Evolutionary conservation across 1,139 yeast species (phyloP).

Genomic region (Pichia kudriavzevii): DNA sequence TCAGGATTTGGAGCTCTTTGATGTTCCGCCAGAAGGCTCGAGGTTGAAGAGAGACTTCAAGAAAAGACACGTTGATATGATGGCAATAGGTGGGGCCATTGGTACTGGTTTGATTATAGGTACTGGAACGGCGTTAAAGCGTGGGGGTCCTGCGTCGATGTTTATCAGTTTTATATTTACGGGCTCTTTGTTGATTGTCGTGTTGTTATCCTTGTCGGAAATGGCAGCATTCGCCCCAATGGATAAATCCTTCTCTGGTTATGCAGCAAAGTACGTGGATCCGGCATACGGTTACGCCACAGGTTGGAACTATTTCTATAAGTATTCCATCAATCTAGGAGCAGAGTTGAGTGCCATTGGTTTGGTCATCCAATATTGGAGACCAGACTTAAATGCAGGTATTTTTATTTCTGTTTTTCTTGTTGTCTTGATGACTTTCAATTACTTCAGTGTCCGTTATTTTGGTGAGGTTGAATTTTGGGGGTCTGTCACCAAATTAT

Average conservation of each 20-base stretch:
- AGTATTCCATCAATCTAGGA: constrained; percentile 59
- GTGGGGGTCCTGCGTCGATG: constrained; percentile 60
- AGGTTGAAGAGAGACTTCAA: constrained; percentile 53
- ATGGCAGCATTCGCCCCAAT: constrained; percentile 57
- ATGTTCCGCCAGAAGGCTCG: no score
- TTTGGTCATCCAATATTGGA: constrained; percentile 58
- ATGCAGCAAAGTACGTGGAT: constrained; percentile 53
- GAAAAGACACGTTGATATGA: constrained; percentile 61
- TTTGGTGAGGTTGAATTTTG: constrained; percentile 60
- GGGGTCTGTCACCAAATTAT: constrained; percentile 47
- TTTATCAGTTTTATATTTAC: constrained; percentile 43
- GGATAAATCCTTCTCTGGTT: constrained; percentile 57
- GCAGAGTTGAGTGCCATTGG: constrained; percentile 63
- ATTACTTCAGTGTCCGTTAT: constrained; percentile 50
- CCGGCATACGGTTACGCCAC: constrained; percentile 70
- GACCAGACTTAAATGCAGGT: constrained; percentile 44
- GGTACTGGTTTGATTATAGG: constrained; percentile 60
- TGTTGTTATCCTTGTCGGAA: constrained; percentile 63
- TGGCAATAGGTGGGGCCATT: constrained; percentile 79
- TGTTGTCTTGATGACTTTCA: constrained; percentile 45
- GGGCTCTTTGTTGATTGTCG: constrained; percentile 46
- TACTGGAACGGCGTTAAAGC: constrained; percentile 49
- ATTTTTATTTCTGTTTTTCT: constrained; percentile 59
- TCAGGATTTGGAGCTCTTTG: no score
- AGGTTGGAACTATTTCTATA: constrained; percentile 58